A percentile compares a stretch with the other conserved stretches of the same genome.
phyloP scores from a whole-genome alignment of 1,284 basidiomycete species.

The Ceratobasidium sp. region DNA sequence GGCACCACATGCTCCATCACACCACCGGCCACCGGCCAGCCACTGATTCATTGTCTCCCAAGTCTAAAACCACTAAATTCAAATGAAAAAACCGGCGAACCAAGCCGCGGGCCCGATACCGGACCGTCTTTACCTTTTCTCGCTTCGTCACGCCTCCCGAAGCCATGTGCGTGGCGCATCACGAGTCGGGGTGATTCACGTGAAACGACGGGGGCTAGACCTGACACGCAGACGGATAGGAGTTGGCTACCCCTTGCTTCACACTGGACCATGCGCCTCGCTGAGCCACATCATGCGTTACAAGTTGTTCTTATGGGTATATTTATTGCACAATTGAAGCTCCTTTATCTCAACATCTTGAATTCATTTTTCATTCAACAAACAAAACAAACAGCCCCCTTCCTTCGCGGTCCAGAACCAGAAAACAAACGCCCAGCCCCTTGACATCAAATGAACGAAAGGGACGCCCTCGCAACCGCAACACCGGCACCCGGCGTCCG shows the following conservation, averaged over 20 bases:
- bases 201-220: neutral
- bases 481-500: neutral
- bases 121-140: neutral
- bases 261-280: too few relatives aligned
- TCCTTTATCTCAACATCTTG: too few relatives aligned
- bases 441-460: neutral
- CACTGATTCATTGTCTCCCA: neutral
- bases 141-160: constrained; percentile 1
- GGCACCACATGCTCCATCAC: neutral
- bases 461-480: constrained; percentile 25
- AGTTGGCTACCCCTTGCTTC: too few relatives aligned
- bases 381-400: too few relatives aligned
- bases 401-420: constrained; percentile 16
- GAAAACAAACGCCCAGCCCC: too few relatives aligned
- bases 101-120: constrained; percentile 9
- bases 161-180: too few relatives aligned
- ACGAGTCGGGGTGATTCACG: too few relatives aligned
- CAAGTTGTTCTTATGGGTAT: too few relatives aligned
- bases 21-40: neutral
- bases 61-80: neutral
- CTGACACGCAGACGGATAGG: too few relatives aligned
- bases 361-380: too few relatives aligned
- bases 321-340: too few relatives aligned
- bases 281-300: too few relatives aligned
- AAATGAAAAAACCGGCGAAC: neutral